These are phyloP conservation scores for Biscogniauxia marginata DNA, from an alignment of 2,329 filamentous ascomycete species.

Conservation along the genomic window DNA sequence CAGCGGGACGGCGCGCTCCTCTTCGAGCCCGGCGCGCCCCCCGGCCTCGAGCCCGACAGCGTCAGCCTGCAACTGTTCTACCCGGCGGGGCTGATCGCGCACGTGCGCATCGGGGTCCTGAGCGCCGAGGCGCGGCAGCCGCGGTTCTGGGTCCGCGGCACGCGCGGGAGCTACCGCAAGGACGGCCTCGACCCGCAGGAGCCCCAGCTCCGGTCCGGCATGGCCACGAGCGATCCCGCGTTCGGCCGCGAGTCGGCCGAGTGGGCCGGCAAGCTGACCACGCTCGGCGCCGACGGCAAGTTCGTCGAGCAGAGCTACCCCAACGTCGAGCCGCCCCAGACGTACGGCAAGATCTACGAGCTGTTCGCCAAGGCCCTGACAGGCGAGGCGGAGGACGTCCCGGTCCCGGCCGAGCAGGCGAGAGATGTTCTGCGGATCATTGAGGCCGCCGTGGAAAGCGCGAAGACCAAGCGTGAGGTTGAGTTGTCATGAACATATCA, in stretches of 20 bases:
- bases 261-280: constrained; percentile 58
- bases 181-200: constrained; percentile 71
- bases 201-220: constrained; percentile 65
- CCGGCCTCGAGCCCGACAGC: constrained; percentile 50
- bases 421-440: constrained; percentile 53
- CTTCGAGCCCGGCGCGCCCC: constrained; percentile 34
- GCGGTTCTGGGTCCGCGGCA: constrained; percentile 74
- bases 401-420: constrained; percentile 52
- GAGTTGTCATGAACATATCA: constrained; percentile 28
- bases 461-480: constrained; percentile 46
- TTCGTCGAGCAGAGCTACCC: constrained; percentile 50
- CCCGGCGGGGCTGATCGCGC: constrained; percentile 59
- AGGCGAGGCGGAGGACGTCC: constrained; percentile 50
- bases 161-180: constrained; percentile 74
- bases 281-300: constrained; percentile 50
- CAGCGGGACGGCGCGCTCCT: constrained; percentile 52
- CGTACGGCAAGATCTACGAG: constrained; percentile 68
- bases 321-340: constrained; percentile 58
- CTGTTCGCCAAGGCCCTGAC: constrained; percentile 47
- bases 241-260: constrained; percentile 63
- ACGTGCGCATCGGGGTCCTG: constrained; percentile 67
- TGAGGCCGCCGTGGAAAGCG: constrained; percentile 51
- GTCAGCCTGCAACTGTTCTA: constrained; percentile 68
- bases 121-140: constrained; percentile 68
- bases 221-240: constrained; percentile 56